phyloP scores from a whole-genome alignment of 257 asterid species.

The Sherardia arvensis region DNA sequence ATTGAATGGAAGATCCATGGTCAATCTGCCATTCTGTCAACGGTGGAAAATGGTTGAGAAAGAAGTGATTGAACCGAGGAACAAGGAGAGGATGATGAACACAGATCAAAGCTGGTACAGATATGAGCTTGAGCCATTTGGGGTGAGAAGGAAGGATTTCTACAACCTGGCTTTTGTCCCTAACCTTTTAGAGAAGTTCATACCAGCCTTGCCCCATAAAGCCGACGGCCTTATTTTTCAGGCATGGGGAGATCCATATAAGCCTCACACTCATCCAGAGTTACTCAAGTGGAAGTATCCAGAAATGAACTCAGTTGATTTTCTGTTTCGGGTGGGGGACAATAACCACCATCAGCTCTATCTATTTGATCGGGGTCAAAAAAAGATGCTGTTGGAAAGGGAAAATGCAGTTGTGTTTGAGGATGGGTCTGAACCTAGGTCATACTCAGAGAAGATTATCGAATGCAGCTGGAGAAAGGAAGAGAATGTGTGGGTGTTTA shows the following conservation, averaged over 20 bases:
- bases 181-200: conserved; percentile 70
- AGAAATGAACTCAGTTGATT: conserved; percentile 88
- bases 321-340: conserved; percentile 72
- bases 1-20: conserved; percentile 50
- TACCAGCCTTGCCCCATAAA: conserved; percentile 84
- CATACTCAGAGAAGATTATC: background rate
- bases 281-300: conserved; percentile 98
- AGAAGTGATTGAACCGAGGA: conserved; percentile 92
- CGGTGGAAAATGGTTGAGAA: conserved; percentile 94
- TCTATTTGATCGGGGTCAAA: conserved; percentile 78
- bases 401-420: conserved; percentile 66
- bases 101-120: too few species aligned
- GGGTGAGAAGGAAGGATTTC: background rate
- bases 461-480: background rate
- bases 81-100: background rate
- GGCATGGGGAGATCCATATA: conserved; percentile 99
- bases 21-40: conserved; percentile 80
- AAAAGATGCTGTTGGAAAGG: conserved; percentile 47
- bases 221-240: conserved; percentile 98
- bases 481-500: background rate
- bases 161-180: conserved; percentile 23
- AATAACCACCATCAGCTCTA: conserved; percentile 58
- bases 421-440: conserved; percentile 36
- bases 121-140: background rate
- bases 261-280: conserved; percentile 90